Conservation (phyloP, 2,329 filamentous ascomycete species). For the Ascochyta koolunga region DNA sequence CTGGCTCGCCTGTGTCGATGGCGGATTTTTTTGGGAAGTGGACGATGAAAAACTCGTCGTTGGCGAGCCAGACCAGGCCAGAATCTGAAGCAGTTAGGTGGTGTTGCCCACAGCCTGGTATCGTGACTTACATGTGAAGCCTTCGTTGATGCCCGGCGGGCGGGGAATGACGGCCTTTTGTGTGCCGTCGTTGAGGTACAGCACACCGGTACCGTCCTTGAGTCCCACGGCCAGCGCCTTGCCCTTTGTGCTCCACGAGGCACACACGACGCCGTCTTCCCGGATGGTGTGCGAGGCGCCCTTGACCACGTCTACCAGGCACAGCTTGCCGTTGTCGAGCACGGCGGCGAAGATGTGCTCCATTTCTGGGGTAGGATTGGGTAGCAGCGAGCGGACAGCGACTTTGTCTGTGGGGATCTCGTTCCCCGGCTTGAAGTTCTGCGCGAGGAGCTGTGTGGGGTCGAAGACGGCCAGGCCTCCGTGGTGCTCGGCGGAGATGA, state of each 20-base stretch:
- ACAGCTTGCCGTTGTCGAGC: conserved; percentile 77
- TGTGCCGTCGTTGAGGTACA: conserved; percentile 82
- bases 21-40: conserved; percentile 58
- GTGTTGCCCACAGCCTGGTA: too few species aligned
- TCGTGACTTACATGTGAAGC: conserved; percentile 68
- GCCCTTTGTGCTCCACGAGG: conserved; percentile 90
- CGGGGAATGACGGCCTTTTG: conserved; percentile 79
- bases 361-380: conserved; percentile 78
- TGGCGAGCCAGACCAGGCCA: conserved; percentile 86
- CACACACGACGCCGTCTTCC: conserved; percentile 77
- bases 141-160: conserved; percentile 69
- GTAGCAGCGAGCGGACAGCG: conserved; percentile 73
- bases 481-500: conserved; percentile 80
- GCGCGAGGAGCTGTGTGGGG: conserved; percentile 70
- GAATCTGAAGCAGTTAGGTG: conserved; percentile 62
- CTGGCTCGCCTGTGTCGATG: conserved; percentile 51
- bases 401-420: conserved; percentile 79
- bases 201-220: conserved; percentile 76
- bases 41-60: conserved; percentile 79
- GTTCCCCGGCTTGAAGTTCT: conserved; percentile 68
- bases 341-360: conserved; percentile 81
- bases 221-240: conserved; percentile 91
- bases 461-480: conserved; percentile 81
- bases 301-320: conserved; percentile 78
- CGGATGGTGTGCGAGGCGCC: conserved; percentile 63